phyloP scores from a whole-genome alignment of 2,329 filamentous ascomycete genomes.

The Colletotrichum somersetense region DNA sequence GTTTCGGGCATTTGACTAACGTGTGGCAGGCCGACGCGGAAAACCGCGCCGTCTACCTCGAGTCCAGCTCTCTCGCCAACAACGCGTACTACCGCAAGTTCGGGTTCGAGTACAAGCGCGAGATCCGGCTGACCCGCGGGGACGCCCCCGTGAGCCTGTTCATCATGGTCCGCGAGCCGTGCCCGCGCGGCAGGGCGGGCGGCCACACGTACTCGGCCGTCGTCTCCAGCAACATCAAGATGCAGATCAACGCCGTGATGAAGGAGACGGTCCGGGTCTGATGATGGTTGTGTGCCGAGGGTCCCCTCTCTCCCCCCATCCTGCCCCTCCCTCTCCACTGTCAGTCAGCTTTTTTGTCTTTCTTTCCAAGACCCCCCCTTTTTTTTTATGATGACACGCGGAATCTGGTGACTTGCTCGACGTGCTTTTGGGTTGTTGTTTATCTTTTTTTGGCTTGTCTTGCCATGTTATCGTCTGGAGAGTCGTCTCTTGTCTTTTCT shows the following conservation, averaged over 20 bases:
- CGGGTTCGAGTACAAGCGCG: constrained; percentile 75
- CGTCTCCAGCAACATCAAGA: constrained; percentile 50
- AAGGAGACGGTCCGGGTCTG: constrained; percentile 42
- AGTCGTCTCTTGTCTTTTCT: constrained; percentile 3
- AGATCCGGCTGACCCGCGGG: constrained; percentile 72
- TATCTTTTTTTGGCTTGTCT: background rate
- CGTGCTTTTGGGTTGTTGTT: background rate
- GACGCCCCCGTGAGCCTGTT: constrained; percentile 73
- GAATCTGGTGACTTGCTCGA: constrained; percentile 20
- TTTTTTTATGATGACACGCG: background rate
- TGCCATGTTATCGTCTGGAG: background rate
- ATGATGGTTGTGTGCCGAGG: background rate
- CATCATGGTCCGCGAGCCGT: constrained; percentile 86
- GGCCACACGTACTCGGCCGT: constrained; percentile 46
- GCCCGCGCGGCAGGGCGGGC: constrained; percentile 47
- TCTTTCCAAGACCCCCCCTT: no score
- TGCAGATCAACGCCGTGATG: constrained; percentile 49
- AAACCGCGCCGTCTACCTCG: constrained; percentile 78
- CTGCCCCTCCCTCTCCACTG: background rate
- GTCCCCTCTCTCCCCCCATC: background rate
- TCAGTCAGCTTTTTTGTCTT: constrained; percentile 19
- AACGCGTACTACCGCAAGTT: constrained; percentile 80
- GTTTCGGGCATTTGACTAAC: background rate
- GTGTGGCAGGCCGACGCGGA: constrained; percentile 73
- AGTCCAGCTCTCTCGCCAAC: constrained; percentile 79